These are phyloP conservation scores for Trichoderma sp. DNA, from an alignment of 2,329 filamentous ascomycete genomes.

Conservation along the genomic window DNA sequence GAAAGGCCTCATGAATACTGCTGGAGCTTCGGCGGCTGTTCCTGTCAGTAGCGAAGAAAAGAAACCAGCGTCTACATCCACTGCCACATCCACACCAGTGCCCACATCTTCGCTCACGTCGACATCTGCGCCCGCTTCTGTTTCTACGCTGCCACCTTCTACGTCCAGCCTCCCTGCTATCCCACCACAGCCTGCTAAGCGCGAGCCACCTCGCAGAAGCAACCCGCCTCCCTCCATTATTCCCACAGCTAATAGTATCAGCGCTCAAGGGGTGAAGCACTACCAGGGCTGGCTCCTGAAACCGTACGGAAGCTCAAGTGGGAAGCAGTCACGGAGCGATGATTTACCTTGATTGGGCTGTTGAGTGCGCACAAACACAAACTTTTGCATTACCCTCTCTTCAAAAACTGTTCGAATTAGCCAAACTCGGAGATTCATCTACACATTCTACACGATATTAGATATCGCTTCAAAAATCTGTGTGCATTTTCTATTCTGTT, in stretches of 20 bases:
- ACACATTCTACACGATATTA: not conserved
- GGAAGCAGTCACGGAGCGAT: constrained; percentile 41
- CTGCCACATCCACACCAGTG: not conserved
- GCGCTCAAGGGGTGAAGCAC: constrained; percentile 40
- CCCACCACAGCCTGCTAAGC: constrained; percentile 43
- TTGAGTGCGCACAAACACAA: not conserved
- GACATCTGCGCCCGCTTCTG: constrained; percentile 13
- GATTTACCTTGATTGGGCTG: constrained; percentile 38
- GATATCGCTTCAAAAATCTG: not conserved
- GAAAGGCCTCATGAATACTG: constrained; percentile 54
- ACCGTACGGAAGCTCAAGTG: constrained; percentile 43
- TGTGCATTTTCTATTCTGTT: not conserved
- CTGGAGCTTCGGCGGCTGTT: constrained; percentile 29
- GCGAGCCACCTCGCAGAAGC: constrained; percentile 43
- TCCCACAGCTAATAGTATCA: constrained; percentile 40
- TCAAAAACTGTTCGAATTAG: not conserved
- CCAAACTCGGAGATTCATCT: not conserved
- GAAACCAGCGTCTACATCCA: constrained; percentile 28
- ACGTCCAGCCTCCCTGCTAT: constrained; percentile 46
- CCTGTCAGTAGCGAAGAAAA: constrained; percentile 31
- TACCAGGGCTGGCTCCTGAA: constrained; percentile 46
- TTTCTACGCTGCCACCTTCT: constrained; percentile 29
- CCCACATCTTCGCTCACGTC: constrained; percentile 7
- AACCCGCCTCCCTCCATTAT: constrained; percentile 38
- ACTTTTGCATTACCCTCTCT: not conserved